Evolutionary conservation across 1,284 basidiomycete genomes (phyloP).

Genomic region (Limonomyces culmigenus): DNA sequence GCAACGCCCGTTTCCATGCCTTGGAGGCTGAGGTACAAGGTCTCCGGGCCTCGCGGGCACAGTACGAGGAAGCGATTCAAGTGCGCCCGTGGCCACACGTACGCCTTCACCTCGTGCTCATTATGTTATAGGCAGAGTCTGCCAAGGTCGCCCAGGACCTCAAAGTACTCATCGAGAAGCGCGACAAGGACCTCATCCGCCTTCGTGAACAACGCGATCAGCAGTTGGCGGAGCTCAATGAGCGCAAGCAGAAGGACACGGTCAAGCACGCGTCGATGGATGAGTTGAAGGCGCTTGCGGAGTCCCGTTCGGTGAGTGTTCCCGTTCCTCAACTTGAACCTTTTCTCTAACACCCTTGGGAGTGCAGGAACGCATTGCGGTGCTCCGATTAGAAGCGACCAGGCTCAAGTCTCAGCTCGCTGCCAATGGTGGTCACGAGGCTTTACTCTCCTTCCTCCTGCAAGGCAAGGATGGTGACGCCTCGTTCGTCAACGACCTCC

Average conservation of each 20-base stretch:
- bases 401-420: slow-evolving; percentile 68
- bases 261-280: slow-evolving; percentile 48
- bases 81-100: slow-evolving; percentile 14
- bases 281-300: slow-evolving; percentile 57
- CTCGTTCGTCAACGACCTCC: slow-evolving; percentile 48
- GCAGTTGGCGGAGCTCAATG: slow-evolving; percentile 49
- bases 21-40: no score
- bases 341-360: slow-evolving; percentile 3
- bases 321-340: slow-evolving; percentile 6
- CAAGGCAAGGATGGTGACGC: slow-evolving; percentile 36
- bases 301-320: slow-evolving; percentile 34
- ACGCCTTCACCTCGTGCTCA: slow-evolving; percentile 8
- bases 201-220: slow-evolving; percentile 76
- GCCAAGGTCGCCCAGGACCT: slow-evolving; percentile 37
- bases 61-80: slow-evolving; percentile 29
- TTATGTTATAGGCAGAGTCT: slow-evolving; percentile 22
- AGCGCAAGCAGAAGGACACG: slow-evolving; percentile 52
- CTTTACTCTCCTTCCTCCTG: slow-evolving; percentile 57
- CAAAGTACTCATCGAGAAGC: slow-evolving; percentile 36
- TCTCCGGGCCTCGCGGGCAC: slow-evolving; percentile 20
- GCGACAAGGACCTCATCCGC: slow-evolving; percentile 61
- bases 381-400: slow-evolving; percentile 59
- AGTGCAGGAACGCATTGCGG: slow-evolving; percentile 54
- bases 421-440: slow-evolving; percentile 54
- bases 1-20: no score